Base-by-base conservation (phyloP, 2,329 filamentous ascomycete species). In the Arthroderma sp. region DNA sequence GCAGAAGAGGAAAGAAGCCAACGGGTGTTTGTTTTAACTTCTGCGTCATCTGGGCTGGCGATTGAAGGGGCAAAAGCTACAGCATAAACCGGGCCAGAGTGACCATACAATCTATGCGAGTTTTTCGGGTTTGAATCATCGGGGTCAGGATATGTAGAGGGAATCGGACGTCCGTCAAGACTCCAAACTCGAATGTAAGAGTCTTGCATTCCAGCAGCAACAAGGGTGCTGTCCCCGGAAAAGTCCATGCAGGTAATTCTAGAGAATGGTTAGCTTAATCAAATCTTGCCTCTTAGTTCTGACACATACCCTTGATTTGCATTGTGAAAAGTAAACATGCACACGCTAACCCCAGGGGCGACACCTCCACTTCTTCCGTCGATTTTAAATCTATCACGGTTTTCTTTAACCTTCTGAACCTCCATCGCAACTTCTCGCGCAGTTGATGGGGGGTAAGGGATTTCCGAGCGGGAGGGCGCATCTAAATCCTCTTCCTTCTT, bases 301-400 rank as follows among this genome's bases (percentile, higher is more conserved):
- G 35, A 8, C 38, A 61, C 82, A 76, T 74, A 91, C 88, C 83
- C 87, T 71, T 95, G 90, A 61, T 90, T 85, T 0, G 88, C 95
- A 71, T 98, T 98, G 76, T 98, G 93, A 67, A 97, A 95, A 0
- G 93, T 98, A 70, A 94, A 96, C 87, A 97, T 97, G 76, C 88
- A 93, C 23, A 94, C 85, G 66, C 90, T 95, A 59, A 96, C 79
- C 25, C 85, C 84, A 56, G 89, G 83, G 13, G 91, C 89, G 54
- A 91, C 81, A 7, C 91, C 91, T 15, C 89, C 88, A 11, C 87
- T 91, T 35, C 87, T 82, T 19, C 85, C 83, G 59, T 95, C 88
- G 58, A 97, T 91, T 67, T 83, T 86, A 70, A 96, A 95, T 17
- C 91, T 82, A 66, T 97, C 91, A 21, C 93, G 84, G 66, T 95